Evolutionary conservation across 2,329 filamentous ascomycete species (phyloP).

Genomic region (Colletotrichum australisinense): DNA sequence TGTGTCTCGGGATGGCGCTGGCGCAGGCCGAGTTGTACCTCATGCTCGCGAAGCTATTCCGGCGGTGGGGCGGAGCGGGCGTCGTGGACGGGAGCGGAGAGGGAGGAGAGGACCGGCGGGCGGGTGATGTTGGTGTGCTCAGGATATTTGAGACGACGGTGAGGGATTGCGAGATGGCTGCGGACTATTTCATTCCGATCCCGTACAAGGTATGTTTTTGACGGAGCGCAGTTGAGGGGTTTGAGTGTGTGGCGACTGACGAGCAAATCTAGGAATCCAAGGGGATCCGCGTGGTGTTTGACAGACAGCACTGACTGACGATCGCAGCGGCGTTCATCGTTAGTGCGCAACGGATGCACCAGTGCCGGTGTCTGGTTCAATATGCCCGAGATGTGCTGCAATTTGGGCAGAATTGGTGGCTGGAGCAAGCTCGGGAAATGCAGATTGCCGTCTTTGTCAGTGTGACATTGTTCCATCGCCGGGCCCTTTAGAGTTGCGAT

Average conservation of each 20-base stretch:
- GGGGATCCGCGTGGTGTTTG: conserved; percentile 47
- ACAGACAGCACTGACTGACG: conserved; percentile 40
- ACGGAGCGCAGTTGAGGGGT: background rate
- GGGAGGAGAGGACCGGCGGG: conserved; percentile 42
- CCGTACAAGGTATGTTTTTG: conserved; percentile 46
- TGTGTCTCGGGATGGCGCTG: conserved; percentile 51
- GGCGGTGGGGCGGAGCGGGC: conserved; percentile 45
- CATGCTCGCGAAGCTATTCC: conserved; percentile 50
- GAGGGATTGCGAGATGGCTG: conserved; percentile 49
- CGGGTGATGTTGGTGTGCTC: conserved; percentile 47
- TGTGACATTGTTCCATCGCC: background rate
- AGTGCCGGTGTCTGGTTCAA: no score
- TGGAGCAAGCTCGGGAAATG: background rate
- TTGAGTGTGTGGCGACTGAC: background rate
- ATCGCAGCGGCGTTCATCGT: background rate
- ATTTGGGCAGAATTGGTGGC: background rate
- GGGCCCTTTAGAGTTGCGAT: conserved; percentile 11
- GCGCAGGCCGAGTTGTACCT: conserved; percentile 53
- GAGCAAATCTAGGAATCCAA: conserved; percentile 41
- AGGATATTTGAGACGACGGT: conserved; percentile 49
- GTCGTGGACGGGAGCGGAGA: conserved; percentile 43
- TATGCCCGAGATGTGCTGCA: background rate
- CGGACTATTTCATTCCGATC: conserved; percentile 52
- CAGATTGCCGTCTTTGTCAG: background rate
- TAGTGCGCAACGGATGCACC: no score